Evolutionary conservation across 495 filamentous ascomycete species (phyloP), one percentile per base, ranked within the genome.

Genomic region (Xylaria nigripes): DNA sequence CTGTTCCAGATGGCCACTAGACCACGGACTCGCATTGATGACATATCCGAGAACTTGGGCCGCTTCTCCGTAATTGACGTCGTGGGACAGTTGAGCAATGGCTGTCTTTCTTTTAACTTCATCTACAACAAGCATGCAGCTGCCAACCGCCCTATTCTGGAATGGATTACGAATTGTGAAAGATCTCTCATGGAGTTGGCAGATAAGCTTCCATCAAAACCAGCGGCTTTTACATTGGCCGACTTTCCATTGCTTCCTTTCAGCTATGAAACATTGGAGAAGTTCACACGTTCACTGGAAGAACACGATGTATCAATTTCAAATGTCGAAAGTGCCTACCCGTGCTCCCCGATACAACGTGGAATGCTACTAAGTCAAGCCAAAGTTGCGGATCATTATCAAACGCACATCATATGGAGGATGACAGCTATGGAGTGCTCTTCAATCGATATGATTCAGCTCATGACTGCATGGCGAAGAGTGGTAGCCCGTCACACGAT

Each of bases 401-500:
- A 49, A 12, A 15, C 50, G 8, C 30, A 15, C 16, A 16, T 50
- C 9, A 15, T 30, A 3, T 34, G 36, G 38, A 36, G 50, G 30
- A 51, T 57, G 7, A 15, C 9, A 5, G 29, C 63, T 32, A 48
- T 8, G 10, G 40, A 54, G 2, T 54, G 56, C 9, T 46, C 54
- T 44, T 32, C 40, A 7, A 60, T 79, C 13, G 71, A 80, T 45
- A 45, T 72, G 0, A 60, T 66, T 3, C 61, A 58, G 18, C 62
- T 81, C 34, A 67, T 60, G 13, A 57, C 58, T 13, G 76, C 81
- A 0, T 86, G 82, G 82, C 62, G 72, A 46, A 63, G 64, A 34
- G 70, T 86, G 0, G 73, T 83, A 8, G 63, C 70, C 16, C 72
- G 76, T 7, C 81, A 86, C 48, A 68, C 78, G 7, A 64, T 76